Evolutionary conservation across 352 stramenopile genomes (phyloP).

Genomic region (Thraustochytrium striatum): DNA sequence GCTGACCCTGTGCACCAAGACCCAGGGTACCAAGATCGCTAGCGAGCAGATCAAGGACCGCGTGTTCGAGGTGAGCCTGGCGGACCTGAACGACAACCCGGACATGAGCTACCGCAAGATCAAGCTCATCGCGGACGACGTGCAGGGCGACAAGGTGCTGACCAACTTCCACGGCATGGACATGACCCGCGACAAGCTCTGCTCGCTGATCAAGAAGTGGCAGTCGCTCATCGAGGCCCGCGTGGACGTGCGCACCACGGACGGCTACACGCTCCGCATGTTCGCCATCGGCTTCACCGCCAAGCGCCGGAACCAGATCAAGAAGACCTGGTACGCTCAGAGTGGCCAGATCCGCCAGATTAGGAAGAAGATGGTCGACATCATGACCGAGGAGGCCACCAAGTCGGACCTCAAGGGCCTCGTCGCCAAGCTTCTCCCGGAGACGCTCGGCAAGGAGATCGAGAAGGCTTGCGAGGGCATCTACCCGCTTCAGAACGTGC

Average conservation of each 20-base stretch:
- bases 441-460: conserved; percentile 97
- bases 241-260: conserved; percentile 97
- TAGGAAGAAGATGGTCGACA: conserved; percentile 96
- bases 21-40: conserved; percentile 87
- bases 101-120: conserved; percentile 97
- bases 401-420: conserved; percentile 99
- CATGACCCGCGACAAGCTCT: conserved; percentile 97
- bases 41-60: conserved; percentile 96
- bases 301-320: conserved; percentile 96
- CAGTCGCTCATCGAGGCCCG: conserved; percentile 97
- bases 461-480: conserved; percentile 93
- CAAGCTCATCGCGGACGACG: conserved; percentile 96
- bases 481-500: conserved; percentile 98
- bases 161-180: conserved; percentile 89
- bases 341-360: conserved; percentile 92
- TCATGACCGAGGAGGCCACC: conserved; percentile 93
- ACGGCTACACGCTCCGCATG: conserved; percentile 97
- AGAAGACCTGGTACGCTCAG: conserved; percentile 98
- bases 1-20: conserved; percentile 99
- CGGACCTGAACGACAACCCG: conserved; percentile 97
- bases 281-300: conserved; percentile 99
- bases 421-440: conserved; percentile 97
- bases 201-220: conserved; percentile 99
- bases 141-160: conserved; percentile 85
- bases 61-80: conserved; percentile 97